Percentiles rank a stretch among this genome's conserved stretches.
phyloP scores from a whole-genome alignment of 192 early-diverging fungal species.

The Allomyces arbusculus region DNA sequence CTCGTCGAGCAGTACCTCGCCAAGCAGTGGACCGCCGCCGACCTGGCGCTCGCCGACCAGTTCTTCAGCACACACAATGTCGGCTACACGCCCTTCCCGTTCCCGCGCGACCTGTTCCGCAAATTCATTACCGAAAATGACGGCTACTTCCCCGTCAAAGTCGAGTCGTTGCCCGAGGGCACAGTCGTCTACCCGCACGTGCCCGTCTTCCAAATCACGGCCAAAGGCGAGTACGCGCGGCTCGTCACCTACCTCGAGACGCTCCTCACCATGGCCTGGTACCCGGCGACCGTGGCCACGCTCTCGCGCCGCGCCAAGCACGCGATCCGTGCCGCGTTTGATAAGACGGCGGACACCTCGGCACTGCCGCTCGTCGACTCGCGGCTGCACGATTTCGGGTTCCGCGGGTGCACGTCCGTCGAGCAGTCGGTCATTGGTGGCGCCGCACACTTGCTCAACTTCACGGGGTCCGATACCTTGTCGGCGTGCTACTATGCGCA shows the following conservation, averaged over 20 bases:
- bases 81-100: slow-evolving; percentile 41
- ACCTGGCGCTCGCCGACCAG: slow-evolving; percentile 38
- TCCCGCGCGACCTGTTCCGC: slow-evolving; percentile 54
- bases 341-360: slow-evolving; percentile 35
- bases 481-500: slow-evolving; percentile 61
- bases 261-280: slow-evolving; percentile 65
- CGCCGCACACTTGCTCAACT: slow-evolving; percentile 65
- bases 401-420: slow-evolving; percentile 57
- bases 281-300: slow-evolving; percentile 70
- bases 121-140: slow-evolving; percentile 58
- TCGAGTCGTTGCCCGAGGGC: slow-evolving; percentile 60
- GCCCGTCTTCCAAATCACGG: slow-evolving; percentile 63
- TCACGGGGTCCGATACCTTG: slow-evolving; percentile 61
- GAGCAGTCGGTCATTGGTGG: slow-evolving; percentile 76
- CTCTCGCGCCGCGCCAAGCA: slow-evolving; percentile 44
- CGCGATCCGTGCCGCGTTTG: slow-evolving; percentile 37
- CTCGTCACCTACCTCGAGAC: slow-evolving; percentile 73
- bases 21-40: slow-evolving; percentile 40
- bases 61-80: slow-evolving; percentile 63
- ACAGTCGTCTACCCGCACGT: slow-evolving; percentile 59
- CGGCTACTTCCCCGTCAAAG: slow-evolving; percentile 70
- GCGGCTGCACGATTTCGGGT: slow-evolving; percentile 79
- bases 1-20: slow-evolving; percentile 56
- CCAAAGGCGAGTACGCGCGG: slow-evolving; percentile 42
- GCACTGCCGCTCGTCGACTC: slow-evolving; percentile 6